Conservation (phyloP, 2,329 filamentous ascomycete genomes). For the Claviceps pusilla region DNA sequence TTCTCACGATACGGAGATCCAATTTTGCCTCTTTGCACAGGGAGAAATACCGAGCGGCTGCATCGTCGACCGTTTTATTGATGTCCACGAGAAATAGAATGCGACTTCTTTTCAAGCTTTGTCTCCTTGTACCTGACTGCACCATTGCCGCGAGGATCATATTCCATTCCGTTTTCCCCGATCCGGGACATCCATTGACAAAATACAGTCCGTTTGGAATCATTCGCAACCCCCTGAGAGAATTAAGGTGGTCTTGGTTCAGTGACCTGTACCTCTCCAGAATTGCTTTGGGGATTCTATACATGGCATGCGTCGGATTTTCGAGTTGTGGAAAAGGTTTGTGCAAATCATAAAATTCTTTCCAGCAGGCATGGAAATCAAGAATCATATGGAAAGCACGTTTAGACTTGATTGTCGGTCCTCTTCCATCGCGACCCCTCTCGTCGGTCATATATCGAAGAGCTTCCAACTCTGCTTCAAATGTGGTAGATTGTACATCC, state of each 20-base stretch:
- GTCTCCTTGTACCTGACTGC: slow-evolving; percentile 15
- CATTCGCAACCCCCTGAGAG: slow-evolving; percentile 18
- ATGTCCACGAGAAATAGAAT: slow-evolving; percentile 33
- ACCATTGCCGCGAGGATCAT: slow-evolving; percentile 26
- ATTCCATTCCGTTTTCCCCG: slow-evolving; percentile 33
- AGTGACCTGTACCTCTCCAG: slow-evolving; percentile 18
- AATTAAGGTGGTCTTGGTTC: slow-evolving; percentile 23
- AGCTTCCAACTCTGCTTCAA: slow-evolving; percentile 19
- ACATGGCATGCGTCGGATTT: slow-evolving; percentile 10
- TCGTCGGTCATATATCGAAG: slow-evolving; percentile 12
- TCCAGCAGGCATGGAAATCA: slow-evolving; percentile 13
- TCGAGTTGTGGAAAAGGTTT: slow-evolving; percentile 18
- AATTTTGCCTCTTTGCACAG: slow-evolving; percentile 23
- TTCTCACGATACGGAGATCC: slow-evolving; percentile 20
- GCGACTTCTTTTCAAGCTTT: slow-evolving; percentile 13
- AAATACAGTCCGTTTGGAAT: slow-evolving; percentile 30
- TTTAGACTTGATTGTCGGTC: slow-evolving; percentile 10
- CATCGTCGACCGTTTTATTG: slow-evolving; percentile 32
- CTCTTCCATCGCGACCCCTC: slow-evolving; percentile 8
- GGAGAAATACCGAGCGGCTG: slow-evolving; percentile 25
- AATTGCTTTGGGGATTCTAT: slow-evolving; percentile 13
- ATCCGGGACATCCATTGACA: slow-evolving; percentile 31
- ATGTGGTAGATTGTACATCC: slow-evolving; percentile 15
- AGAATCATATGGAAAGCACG: slow-evolving; percentile 19
- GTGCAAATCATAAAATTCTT: slow-evolving; percentile 12